A percentile compares a stretch with the other conserved stretches of the same genome.
Evolutionary conservation across 495 filamentous ascomycete species (phyloP).

Genomic region (Podospora pseudopauciseta): DNA sequence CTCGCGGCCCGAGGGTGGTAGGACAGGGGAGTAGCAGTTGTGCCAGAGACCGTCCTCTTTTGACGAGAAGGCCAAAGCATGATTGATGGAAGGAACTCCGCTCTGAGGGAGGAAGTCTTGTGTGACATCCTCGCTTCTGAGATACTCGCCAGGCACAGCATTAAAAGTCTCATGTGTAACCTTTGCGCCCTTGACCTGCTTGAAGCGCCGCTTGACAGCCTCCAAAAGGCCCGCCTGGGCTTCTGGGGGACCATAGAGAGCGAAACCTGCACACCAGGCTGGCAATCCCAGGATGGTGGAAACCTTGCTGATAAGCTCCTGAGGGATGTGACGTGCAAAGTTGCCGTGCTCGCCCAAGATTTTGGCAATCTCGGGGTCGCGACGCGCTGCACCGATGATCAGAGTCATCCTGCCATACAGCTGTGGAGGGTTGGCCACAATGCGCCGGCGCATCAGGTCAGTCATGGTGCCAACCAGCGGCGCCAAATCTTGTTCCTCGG

Average conservation of each 20-base stretch:
- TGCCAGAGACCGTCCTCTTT: background rate
- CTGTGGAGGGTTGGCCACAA: conserved; percentile 52
- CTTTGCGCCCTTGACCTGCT: background rate
- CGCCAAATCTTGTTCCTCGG: conserved; percentile 48
- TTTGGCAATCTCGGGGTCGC: conserved; percentile 27
- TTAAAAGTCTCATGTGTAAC: background rate
- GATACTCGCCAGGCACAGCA: background rate
- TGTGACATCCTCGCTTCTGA: background rate
- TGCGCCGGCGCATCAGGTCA: conserved; percentile 43
- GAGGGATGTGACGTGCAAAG: background rate
- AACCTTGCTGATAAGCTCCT: background rate
- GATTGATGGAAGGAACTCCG: background rate
- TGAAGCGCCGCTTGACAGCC: background rate
- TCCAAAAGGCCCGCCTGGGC: background rate
- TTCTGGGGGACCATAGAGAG: background rate
- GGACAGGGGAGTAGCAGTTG: background rate
- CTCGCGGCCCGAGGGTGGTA: background rate
- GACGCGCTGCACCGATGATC: conserved; percentile 37
- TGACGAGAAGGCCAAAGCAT: background rate
- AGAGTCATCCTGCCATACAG: conserved; percentile 48
- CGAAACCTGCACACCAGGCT: background rate
- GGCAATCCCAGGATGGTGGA: background rate
- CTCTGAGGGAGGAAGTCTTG: background rate
- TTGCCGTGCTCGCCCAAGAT: background rate
- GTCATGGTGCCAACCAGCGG: conserved; percentile 53